Conservation (phyloP, 192 early-diverging fungal species). For the Chytriomyces confervae region DNA sequence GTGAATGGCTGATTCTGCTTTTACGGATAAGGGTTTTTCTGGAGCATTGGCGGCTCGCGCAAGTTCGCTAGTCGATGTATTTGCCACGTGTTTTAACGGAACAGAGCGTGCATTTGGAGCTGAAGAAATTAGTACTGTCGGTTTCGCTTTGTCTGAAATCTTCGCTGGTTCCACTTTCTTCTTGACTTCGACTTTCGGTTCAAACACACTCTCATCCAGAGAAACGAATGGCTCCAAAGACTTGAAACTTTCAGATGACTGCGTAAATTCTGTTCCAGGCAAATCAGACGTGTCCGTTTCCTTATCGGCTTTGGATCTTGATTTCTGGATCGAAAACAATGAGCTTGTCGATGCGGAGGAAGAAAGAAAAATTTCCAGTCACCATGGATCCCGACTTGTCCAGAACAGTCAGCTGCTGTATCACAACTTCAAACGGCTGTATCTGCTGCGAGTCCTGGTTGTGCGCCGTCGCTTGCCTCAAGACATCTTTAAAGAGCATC, state of each 20-base stretch:
- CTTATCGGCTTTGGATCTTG: not conserved
- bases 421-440: slow-evolving; percentile 21
- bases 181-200: not conserved
- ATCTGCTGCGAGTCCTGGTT: not conserved
- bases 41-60: no score
- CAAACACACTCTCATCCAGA: slow-evolving; percentile 8
- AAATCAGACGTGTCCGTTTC: slow-evolving; percentile 10
- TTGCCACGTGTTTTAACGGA: no score
- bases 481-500: slow-evolving; percentile 41
- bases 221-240: not conserved
- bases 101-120: no score
- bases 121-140: no score
- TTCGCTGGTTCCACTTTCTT: not conserved
- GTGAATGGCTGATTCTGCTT: no score
- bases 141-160: not conserved
- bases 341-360: not conserved
- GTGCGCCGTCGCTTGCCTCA: slow-evolving; percentile 18
- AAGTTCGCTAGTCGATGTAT: no score
- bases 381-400: slow-evolving; percentile 27
- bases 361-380: not conserved
- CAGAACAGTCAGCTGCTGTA: slow-evolving; percentile 12
- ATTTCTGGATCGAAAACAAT: slow-evolving; percentile 11
- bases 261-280: not conserved
- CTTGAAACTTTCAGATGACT: not conserved
- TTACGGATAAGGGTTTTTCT: no score